Base-by-base conservation (phyloP, 1,139 yeast genomes). In the Geotrichum klebahnii region DNA sequence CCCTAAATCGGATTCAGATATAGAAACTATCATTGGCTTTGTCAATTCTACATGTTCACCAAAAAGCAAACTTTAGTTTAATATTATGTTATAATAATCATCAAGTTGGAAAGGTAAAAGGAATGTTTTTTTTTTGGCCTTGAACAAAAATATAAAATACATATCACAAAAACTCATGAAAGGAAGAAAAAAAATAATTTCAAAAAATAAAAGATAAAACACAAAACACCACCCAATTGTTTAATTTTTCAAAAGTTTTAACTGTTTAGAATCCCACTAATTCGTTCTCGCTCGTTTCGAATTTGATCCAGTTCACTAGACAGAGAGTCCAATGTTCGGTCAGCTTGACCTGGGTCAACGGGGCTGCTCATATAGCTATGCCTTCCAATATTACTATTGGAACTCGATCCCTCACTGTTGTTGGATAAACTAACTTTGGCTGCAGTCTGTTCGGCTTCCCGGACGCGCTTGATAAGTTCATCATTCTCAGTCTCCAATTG, bases 1-100 rank as follows among this genome's bases (percentile, higher is more conserved):
- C 14, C 96, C 96, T 4, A 83, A 83, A 57, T 76, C 84, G 2
- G 81, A 80, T 61, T 69, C 77, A 5, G 72, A 78, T 61, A 76
- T 84, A 1, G 77, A 75, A 39, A 78, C 81, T 54, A 82, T 84
- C 1, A 63, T 74, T 1, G 43, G 48, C 6, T 52, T 48, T 26
- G 33, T 51, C 12, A 32, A 26, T 5, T 24, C 36, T 5, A 35
- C 33, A 6, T 19, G 20, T 6, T 23, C 20, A 8, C 6, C 29
- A 10, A 34, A 36, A 10, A 35, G n/a, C n/a, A n/a, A n/a, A n/a
- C n/a, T n/a, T n/a, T n/a, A n/a, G n/a, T n/a, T n/a, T n/a, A n/a
- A n/a, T n/a, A n/a, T n/a, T n/a, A n/a, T n/a, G n/a, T n/a, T n/a
- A n/a, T n/a, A n/a, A n/a, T n/a, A n/a, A n/a, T n/a, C n/a, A n/a